Evolutionary conservation across 164 flowering plant species (phyloP).

Genomic region (Tetrastigma voinierianum): DNA sequence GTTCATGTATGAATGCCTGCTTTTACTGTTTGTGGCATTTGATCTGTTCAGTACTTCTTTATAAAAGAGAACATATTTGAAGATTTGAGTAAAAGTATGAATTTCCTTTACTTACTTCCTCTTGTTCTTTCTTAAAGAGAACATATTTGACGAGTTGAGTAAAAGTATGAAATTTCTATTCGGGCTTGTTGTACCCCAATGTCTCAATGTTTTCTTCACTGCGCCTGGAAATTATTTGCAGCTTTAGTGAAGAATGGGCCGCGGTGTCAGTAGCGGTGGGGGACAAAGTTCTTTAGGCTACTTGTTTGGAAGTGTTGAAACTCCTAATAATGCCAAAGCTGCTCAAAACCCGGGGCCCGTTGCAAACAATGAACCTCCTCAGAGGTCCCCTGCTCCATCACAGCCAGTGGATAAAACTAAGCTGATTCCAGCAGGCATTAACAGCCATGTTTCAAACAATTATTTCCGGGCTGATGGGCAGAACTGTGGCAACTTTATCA

Average conservation of each 20-base stretch:
- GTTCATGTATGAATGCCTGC: no score
- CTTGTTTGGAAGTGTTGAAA: slow-evolving; percentile 45
- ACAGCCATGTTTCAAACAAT: slow-evolving; percentile 25
- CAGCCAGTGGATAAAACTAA: slow-evolving; percentile 18
- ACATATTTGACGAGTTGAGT: no score
- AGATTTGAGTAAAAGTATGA: no score
- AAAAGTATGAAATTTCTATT: no score
- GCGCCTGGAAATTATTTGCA: no score
- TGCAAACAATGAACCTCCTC: slow-evolving; percentile 14
- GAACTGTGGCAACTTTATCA: slow-evolving; percentile 43
- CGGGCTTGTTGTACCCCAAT: no score
- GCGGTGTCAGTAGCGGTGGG: slow-evolving; percentile 50
- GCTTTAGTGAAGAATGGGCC: slow-evolving; percentile 25
- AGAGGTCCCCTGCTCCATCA: slow-evolving; percentile 15
- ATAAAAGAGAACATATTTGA: no score
- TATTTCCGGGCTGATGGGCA: slow-evolving; percentile 39
- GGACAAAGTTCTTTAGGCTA: slow-evolving; percentile 53
- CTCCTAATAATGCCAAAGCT: slow-evolving; percentile 12
- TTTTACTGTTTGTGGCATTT: no score
- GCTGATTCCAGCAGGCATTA: slow-evolving; percentile 34
- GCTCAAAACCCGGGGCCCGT: slow-evolving; percentile 2
- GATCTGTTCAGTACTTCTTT: no score
- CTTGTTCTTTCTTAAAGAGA: no score
- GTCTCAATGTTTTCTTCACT: no score
- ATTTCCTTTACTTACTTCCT: no score